Base-by-base conservation (phyloP, 164 flowering plant genomes). In the Umbellularia californica region DNA sequence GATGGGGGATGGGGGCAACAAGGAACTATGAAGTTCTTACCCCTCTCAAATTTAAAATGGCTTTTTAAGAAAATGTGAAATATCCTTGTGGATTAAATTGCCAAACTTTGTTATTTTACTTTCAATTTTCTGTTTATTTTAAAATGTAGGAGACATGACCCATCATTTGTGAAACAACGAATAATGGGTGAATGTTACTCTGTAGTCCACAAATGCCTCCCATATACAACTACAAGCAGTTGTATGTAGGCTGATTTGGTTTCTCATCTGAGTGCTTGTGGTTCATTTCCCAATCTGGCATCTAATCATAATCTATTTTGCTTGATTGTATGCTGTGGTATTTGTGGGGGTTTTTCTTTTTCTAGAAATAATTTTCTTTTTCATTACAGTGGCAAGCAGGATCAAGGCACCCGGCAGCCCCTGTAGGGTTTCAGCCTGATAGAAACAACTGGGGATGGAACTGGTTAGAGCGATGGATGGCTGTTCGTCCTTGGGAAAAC, bases 401-500 rank as follows among this genome's bases (percentile, higher is more conserved):
- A 69, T 83, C 95, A 55, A 90, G 92, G 65, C 97, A 89, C 83
- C 88, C 82, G 70, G 79, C 81, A 75, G 33, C 73, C 24, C 81
- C 80, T 20, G 68, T 89, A 55, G 92, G 92, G 65, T 93, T 89
- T 83, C 88, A 91, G 81, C 97, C 97, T n/a, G 97, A 95, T 84
- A 90, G 88, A 81, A 91, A 86, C 87, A 92, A 85, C 83, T 93
- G 98, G 99, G 97, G 98, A 22, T 95, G 99, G 99, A 95, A 92
- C 81, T 95, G 99, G 99, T 84, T 95, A 86, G 99, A 95, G 83
- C 86, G 98, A 79, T 95, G 99, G 99, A 93, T 93, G 99, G 97
- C 97, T 72, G 98, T 93, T 62, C 96, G 98, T 65, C 99, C 98
- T 23, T 95, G 98, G 98, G 99, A 95, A 76, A 93, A 93, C 70